Evolutionary conservation across 768 basidiomycete species (phyloP).

Genomic region (Kwoniella heveanensis): DNA sequence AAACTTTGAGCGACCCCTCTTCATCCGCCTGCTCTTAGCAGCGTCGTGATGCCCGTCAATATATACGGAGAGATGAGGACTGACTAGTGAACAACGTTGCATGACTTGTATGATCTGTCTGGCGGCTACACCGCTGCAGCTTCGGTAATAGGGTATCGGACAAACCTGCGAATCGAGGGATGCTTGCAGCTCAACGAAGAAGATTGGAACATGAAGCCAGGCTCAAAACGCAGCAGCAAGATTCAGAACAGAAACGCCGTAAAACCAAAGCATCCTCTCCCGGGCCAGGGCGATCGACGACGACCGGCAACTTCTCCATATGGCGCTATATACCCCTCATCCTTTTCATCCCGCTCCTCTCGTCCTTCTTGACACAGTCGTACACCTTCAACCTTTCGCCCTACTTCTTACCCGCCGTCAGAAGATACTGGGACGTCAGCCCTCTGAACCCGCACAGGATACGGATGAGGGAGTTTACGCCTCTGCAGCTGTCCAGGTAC

Average conservation of each 20-base stretch:
- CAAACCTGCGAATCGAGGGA: constrained; percentile 67
- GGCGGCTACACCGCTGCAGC: constrained; percentile 8
- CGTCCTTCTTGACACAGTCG: constrained; percentile 64
- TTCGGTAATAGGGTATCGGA: constrained; percentile 26
- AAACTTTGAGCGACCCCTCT: neutral
- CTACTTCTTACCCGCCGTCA: constrained; percentile 18
- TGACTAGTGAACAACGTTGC: too few relatives aligned
- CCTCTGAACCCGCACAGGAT: constrained; percentile 63
- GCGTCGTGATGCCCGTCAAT: too few relatives aligned
- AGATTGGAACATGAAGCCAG: constrained; percentile 72
- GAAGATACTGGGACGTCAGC: constrained; percentile 25
- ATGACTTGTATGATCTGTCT: too few relatives aligned
- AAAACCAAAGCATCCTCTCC: neutral
- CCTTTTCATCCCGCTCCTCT: constrained; percentile 33
- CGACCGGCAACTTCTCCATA: constrained; percentile 1
- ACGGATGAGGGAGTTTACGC: constrained; percentile 66
- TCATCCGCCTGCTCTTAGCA: too few relatives aligned
- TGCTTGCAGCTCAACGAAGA: constrained; percentile 49
- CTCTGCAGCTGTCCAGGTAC: constrained; percentile 66
- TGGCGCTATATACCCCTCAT: constrained; percentile 24
- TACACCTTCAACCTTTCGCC: constrained; percentile 32
- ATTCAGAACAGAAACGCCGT: constrained; percentile 53
- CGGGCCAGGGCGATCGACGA: too few relatives aligned
- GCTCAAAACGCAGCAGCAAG: constrained; percentile 66
- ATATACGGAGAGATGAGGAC: too few relatives aligned